Conservation (phyloP, 2,329 filamentous ascomycete genomes). For the Fusarium sp. region DNA sequence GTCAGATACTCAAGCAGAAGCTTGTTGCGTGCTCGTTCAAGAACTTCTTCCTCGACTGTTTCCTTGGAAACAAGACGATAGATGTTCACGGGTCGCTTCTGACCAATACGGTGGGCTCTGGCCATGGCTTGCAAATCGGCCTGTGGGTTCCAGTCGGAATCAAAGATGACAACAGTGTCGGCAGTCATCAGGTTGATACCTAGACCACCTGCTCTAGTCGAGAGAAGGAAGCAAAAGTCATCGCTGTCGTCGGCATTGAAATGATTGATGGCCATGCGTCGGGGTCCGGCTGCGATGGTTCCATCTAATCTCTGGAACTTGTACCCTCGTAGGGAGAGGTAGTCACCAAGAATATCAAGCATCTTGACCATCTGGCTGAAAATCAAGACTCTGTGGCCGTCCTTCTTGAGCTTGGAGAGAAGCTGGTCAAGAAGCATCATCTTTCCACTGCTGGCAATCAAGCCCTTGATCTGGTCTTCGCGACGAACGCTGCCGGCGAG, state of each 20-base stretch:
- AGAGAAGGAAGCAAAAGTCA: slow-evolving; percentile 96
- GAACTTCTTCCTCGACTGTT: slow-evolving; percentile 96
- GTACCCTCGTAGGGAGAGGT: slow-evolving; percentile 92
- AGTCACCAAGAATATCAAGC: slow-evolving; percentile 95
- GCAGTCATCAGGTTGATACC: slow-evolving; percentile 99
- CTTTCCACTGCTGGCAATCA: slow-evolving; percentile 98
- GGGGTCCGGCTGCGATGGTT: slow-evolving; percentile 88
- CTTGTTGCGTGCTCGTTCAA: slow-evolving; percentile 97
- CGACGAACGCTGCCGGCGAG: slow-evolving; percentile 82
- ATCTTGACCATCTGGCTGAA: slow-evolving; percentile 99
- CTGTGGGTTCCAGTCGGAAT: slow-evolving; percentile 99
- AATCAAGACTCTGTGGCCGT: slow-evolving; percentile 95
- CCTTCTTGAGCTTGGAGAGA: slow-evolving; percentile 91
- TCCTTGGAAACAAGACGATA: slow-evolving; percentile 98
- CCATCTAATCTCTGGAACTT: slow-evolving; percentile 95
- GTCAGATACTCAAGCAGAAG: slow-evolving; percentile 97
- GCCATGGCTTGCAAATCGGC: slow-evolving; percentile 99
- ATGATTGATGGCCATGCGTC: slow-evolving; percentile 95
- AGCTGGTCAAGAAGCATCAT: slow-evolving; percentile 99
- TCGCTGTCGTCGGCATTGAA: slow-evolving; percentile 97
- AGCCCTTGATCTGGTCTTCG: slow-evolving; percentile 90
- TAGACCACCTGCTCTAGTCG: slow-evolving; percentile 94
- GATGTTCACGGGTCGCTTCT: slow-evolving; percentile 95
- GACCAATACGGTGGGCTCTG: slow-evolving; percentile 95
- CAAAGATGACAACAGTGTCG: slow-evolving; percentile 97